Evolutionary conservation across 305 asterid species (phyloP).

Genomic region (Fraxinus baroniana): DNA sequence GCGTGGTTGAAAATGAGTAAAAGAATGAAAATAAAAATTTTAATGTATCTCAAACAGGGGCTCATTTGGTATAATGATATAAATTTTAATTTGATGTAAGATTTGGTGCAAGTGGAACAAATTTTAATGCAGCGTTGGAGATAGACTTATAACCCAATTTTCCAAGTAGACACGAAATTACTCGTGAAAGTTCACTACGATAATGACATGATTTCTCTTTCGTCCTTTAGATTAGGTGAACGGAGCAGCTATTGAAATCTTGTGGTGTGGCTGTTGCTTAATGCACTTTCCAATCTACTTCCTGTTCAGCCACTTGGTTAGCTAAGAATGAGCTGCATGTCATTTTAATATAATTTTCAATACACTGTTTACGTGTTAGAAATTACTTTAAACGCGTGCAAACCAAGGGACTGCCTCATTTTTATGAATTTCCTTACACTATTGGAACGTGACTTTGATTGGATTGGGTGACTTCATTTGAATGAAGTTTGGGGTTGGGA

Average conservation of each 20-base stretch:
- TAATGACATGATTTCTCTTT: not conserved
- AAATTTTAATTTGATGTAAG: too few relatives aligned
- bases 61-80: too few relatives aligned
- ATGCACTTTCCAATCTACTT: not conserved
- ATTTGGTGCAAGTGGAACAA: too few relatives aligned
- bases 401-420: not conserved
- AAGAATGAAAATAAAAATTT: too few relatives aligned
- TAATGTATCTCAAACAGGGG: too few relatives aligned
- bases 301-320: not conserved
- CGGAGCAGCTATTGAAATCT: not conserved
- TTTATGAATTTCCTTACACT: not conserved
- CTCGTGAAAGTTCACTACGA: constrained; percentile 21
- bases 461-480: not conserved
- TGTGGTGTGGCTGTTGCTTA: not conserved
- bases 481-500: not conserved
- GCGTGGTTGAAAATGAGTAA: too few relatives aligned
- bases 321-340: not conserved
- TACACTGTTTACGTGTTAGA: not conserved
- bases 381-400: not conserved
- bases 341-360: not conserved
- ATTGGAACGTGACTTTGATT: not conserved
- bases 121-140: too few relatives aligned
- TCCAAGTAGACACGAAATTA: constrained; percentile 11
- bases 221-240: not conserved
- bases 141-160: not conserved